These are phyloP conservation scores for Clausena lansium DNA, from an alignment of 345 rosid species.

Conservation along the genomic window DNA sequence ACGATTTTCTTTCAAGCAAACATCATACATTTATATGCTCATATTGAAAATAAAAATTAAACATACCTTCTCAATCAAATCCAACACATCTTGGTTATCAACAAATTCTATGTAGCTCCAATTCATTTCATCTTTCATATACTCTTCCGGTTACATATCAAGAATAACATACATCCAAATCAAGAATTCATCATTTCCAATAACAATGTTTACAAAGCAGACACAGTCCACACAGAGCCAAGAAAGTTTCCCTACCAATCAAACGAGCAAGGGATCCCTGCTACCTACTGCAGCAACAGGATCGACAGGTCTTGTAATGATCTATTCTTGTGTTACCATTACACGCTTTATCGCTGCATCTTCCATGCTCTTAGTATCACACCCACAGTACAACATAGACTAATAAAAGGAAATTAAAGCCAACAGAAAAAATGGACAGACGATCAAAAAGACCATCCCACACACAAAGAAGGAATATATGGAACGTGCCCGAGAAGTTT, in stretches of 20 bases:
- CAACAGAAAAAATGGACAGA: conserved; percentile 12
- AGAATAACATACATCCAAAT: neutral
- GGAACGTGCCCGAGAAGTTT: conserved; percentile 77
- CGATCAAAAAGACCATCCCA: conserved; percentile 17
- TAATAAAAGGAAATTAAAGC: conserved; percentile 15
- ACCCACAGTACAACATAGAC: conserved; percentile 42
- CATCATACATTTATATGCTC: too few species aligned
- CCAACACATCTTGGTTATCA: conserved; percentile 76
- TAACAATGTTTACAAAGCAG: neutral
- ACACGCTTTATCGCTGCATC: conserved; percentile 94
- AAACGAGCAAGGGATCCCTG: conserved; percentile 28
- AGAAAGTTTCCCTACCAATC: neutral
- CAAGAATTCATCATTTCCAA: too few species aligned
- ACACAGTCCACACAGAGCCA: neutral
- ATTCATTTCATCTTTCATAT: conserved; percentile 63
- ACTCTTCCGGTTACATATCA: conserved; percentile 81
- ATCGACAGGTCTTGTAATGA: conserved; percentile 93
- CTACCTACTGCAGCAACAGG: conserved; percentile 78
- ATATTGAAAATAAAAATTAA: too few species aligned
- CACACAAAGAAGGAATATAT: conserved; percentile 12
- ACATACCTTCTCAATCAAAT: conserved; percentile 66
- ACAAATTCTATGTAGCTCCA: conserved; percentile 83
- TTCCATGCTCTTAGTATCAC: conserved; percentile 85
- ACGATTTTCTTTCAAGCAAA: too few species aligned
- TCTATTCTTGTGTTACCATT: conserved; percentile 98